Evolutionary conservation across 208 protist genomes (phyloP).

Genomic region (Polymyxa betae): DNA sequence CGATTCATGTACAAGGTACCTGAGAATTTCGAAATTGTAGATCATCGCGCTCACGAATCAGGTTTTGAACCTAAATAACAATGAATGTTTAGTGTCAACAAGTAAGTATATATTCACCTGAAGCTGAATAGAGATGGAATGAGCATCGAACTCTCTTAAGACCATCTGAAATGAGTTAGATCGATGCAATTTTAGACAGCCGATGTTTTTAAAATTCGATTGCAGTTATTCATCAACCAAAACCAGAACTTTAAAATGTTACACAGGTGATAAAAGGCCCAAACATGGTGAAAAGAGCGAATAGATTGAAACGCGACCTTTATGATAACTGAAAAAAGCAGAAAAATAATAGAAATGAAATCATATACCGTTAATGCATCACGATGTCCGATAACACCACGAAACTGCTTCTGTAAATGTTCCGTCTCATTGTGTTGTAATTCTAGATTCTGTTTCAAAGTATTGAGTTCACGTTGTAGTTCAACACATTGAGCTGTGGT

Average conservation of each 20-base stretch:
- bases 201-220: not conserved
- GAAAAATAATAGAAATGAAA: too few species aligned
- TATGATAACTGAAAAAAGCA: not conserved
- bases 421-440: not conserved
- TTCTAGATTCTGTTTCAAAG: not conserved
- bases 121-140: not conserved
- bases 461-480: not conserved
- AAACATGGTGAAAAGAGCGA: too few species aligned
- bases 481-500: not conserved
- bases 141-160: not conserved
- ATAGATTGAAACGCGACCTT: not conserved
- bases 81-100: not conserved
- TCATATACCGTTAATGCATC: not conserved
- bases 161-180: not conserved
- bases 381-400: not conserved
- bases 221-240: too few species aligned
- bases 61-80: not conserved
- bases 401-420: not conserved
- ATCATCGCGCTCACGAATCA: conserved; percentile 19
- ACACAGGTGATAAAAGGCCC: too few species aligned
- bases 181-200: not conserved
- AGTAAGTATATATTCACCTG: not conserved
- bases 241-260: too few species aligned
- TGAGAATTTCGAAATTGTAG: conserved; percentile 23
- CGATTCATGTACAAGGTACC: not conserved